These are phyloP conservation scores for Pseudogymnoascus sp. DNA, from an alignment of 2,329 filamentous ascomycete genomes.

Conservation along the genomic window DNA sequence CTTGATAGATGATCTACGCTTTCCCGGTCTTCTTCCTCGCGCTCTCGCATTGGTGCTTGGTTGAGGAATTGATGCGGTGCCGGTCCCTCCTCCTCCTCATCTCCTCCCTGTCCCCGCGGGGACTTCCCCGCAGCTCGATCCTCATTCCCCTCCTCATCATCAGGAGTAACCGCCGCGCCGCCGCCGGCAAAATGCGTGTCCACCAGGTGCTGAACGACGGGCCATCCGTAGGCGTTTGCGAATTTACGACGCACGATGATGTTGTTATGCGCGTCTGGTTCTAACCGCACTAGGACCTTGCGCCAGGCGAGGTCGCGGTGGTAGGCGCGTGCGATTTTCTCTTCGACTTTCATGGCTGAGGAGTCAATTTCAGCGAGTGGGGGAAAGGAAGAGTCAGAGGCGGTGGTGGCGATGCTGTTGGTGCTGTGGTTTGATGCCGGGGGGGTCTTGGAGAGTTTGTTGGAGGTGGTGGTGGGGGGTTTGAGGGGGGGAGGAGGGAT, in stretches of 20 bases:
- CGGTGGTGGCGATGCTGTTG: constrained; percentile 33
- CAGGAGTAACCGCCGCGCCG: constrained; percentile 52
- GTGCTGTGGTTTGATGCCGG: constrained; percentile 27
- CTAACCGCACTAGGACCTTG: constrained; percentile 89
- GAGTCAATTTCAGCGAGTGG: constrained; percentile 44
- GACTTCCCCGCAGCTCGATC: constrained; percentile 57
- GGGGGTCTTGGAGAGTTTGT: constrained; percentile 17
- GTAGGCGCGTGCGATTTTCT: constrained; percentile 95
- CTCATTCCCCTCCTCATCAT: constrained; percentile 54
- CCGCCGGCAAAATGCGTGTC: constrained; percentile 88
- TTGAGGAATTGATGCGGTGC: not conserved
- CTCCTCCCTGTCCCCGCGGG: constrained; percentile 14
- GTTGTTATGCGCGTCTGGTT: constrained; percentile 97
- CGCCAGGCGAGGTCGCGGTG: constrained; percentile 89
- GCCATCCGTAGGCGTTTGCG: constrained; percentile 95
- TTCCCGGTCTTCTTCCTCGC: not conserved
- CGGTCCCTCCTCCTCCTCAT: not conserved
- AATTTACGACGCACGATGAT: constrained; percentile 96
- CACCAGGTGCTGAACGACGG: constrained; percentile 87
- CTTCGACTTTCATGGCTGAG: constrained; percentile 79
- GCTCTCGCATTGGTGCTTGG: constrained; percentile 4
- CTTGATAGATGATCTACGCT: not conserved
- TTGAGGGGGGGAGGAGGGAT: constrained; percentile 67
- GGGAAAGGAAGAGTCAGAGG: constrained; percentile 11
- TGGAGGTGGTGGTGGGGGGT: not conserved